Evolutionary conservation across 148 eudicot genomes (phyloP).

Genomic region (Amaranthus hypochondriacus): DNA sequence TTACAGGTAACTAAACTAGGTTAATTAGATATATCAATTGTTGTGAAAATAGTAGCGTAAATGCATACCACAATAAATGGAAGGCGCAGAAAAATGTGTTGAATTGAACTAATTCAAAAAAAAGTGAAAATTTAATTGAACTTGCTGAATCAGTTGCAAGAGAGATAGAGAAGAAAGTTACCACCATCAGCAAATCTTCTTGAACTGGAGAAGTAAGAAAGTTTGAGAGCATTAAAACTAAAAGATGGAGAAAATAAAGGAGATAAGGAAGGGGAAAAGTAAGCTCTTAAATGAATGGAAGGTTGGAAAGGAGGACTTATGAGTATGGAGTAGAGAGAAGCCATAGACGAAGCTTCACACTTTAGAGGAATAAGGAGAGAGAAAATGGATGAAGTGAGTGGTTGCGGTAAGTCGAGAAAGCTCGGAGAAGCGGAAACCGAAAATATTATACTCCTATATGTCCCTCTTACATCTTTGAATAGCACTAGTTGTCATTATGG

Average conservation of each 20-base stretch:
- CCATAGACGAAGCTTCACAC: constrained; percentile 11
- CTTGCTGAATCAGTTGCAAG: not conserved
- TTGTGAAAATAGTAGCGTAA: not conserved
- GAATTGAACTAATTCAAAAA: not conserved
- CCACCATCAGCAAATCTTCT: not conserved
- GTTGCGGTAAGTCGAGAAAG: constrained; percentile 8
- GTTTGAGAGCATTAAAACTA: constrained; percentile 8
- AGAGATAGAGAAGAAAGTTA: constrained; percentile 7
- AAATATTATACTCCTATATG: no score
- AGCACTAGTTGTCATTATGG: no score
- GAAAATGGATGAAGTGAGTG: not conserved
- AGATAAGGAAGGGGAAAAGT: constrained; percentile 7
- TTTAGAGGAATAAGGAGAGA: not conserved
- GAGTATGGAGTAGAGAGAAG: constrained; percentile 7
- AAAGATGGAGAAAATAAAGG: constrained; percentile 3
- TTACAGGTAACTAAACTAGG: not conserved
- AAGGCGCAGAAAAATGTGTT: not conserved
- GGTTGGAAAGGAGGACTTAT: constrained; percentile 2
- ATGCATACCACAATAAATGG: not conserved
- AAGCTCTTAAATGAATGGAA: constrained; percentile 2
- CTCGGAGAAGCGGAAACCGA: not conserved
- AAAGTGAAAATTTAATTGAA: not conserved
- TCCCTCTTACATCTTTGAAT: no score
- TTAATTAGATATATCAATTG: not conserved
- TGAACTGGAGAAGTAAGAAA: not conserved